Conservation (phyloP, 1,139 yeast genomes). For the Candida smagusa region DNA sequence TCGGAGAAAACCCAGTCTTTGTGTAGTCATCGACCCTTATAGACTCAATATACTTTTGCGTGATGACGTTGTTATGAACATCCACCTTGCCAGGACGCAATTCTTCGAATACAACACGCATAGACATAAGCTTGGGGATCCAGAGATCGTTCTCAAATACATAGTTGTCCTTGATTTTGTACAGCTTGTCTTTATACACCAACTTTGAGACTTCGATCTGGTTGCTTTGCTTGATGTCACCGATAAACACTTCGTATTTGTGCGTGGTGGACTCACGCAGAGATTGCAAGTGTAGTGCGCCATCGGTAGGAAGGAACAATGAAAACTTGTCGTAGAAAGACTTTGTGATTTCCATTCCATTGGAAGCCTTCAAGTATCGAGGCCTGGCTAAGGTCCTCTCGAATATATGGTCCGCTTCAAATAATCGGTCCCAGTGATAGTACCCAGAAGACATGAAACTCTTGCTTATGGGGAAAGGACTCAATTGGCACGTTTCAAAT, state of each 20-base stretch:
- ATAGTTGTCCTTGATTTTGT: constrained; percentile 1
- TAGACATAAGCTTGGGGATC: constrained; percentile 32
- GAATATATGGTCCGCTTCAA: constrained; percentile 38
- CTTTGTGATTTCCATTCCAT: constrained; percentile 29
- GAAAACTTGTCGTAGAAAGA: constrained; percentile 30
- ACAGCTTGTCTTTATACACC: constrained; percentile 12
- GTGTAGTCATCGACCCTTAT: constrained; percentile 12
- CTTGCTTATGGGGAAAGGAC: constrained; percentile 20
- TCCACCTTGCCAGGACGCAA: constrained; percentile 33
- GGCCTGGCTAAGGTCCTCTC: constrained; percentile 37
- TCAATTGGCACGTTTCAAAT: constrained; percentile 31
- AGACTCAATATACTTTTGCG: constrained; percentile 21
- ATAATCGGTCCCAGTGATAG: constrained; percentile 36
- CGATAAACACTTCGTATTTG: constrained; percentile 29
- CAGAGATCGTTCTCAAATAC: constrained; percentile 26
- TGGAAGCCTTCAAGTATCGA: constrained; percentile 18
- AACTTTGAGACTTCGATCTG: constrained; percentile 22
- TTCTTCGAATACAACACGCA: constrained; percentile 39
- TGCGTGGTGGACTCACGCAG: constrained; percentile 26
- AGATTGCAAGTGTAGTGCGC: constrained; percentile 18
- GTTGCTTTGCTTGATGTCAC: constrained; percentile 25
- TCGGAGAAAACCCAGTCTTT: constrained; percentile 12
- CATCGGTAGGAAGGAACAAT: constrained; percentile 15
- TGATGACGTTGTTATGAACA: constrained; percentile 20
- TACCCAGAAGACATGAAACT: constrained; percentile 27